These are phyloP conservation scores for Quercus phellos DNA, from an alignment of 331 rosid species.

Conservation along the genomic window DNA sequence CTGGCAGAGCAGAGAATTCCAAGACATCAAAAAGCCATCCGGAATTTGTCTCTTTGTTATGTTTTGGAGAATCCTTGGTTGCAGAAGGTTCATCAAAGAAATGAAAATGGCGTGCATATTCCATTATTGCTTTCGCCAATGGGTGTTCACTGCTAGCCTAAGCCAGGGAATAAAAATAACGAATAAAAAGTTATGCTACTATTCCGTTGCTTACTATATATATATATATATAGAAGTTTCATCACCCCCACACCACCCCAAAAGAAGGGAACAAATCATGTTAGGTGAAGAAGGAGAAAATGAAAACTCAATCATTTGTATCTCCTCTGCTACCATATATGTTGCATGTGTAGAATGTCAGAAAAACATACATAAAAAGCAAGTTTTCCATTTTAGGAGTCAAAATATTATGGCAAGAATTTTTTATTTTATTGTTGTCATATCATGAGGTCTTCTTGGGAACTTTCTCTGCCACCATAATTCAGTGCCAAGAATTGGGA, in stretches of 20 bases:
- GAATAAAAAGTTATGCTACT: neutral
- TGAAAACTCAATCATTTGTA: neutral
- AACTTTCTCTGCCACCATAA: neutral
- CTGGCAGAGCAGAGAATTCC: constrained; percentile 87
- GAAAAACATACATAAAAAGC: constrained; percentile 11
- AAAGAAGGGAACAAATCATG: neutral
- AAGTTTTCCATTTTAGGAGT: neutral
- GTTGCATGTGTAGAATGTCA: neutral
- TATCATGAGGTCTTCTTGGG: neutral
- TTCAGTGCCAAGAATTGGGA: neutral
- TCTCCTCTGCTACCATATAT: neutral
- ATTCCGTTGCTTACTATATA: neutral
- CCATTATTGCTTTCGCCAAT: constrained; percentile 80
- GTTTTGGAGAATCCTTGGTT: constrained; percentile 31
- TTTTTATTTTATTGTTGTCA: neutral
- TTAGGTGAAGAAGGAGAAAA: neutral
- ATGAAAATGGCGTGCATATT: constrained; percentile 87
- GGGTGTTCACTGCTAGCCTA: constrained; percentile 99
- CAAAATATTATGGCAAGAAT: neutral
- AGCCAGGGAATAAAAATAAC: constrained; percentile 13
- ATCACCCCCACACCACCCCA: neutral
- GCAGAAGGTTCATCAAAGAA: constrained; percentile 70
- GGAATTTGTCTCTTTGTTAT: constrained; percentile 31
- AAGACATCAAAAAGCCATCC: constrained; percentile 83
- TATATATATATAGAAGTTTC: neutral